phyloP scores from a whole-genome alignment of 2,329 filamentous ascomycete species.

The Aspergillus uvarum region DNA sequence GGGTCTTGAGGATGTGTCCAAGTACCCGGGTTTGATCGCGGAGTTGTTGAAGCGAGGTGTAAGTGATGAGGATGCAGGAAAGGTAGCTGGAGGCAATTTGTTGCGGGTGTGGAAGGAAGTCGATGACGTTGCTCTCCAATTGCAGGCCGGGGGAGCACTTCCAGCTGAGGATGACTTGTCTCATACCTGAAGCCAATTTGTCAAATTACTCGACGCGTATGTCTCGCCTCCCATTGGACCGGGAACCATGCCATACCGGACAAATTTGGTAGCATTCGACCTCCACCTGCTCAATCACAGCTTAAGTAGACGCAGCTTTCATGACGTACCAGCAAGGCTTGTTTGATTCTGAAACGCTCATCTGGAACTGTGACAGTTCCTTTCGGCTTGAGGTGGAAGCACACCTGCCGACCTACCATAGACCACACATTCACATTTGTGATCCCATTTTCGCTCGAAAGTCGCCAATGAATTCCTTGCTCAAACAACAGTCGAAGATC shows the following conservation, averaged over 20 bases:
- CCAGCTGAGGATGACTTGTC: constrained; percentile 45
- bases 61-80: constrained; percentile 69
- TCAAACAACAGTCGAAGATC: neutral
- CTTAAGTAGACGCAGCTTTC: neutral
- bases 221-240: neutral
- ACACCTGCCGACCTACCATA: neutral
- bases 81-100: constrained; percentile 77
- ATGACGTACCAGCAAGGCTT: neutral
- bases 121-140: constrained; percentile 65
- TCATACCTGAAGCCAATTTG: neutral
- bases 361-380: neutral
- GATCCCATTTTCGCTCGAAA: neutral
- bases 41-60: constrained; percentile 73
- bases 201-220: neutral
- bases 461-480: neutral
- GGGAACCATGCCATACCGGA: neutral
- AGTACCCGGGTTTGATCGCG: constrained; percentile 74
- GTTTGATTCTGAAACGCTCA: neutral
- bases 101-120: constrained; percentile 80
- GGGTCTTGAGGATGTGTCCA: constrained; percentile 81
- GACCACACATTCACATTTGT: neutral
- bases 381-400: neutral
- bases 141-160: constrained; percentile 59
- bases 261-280: neutral
- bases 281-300: neutral